Base-by-base conservation (phyloP, 495 filamentous ascomycete species). In the Penicillium pancosmium region DNA sequence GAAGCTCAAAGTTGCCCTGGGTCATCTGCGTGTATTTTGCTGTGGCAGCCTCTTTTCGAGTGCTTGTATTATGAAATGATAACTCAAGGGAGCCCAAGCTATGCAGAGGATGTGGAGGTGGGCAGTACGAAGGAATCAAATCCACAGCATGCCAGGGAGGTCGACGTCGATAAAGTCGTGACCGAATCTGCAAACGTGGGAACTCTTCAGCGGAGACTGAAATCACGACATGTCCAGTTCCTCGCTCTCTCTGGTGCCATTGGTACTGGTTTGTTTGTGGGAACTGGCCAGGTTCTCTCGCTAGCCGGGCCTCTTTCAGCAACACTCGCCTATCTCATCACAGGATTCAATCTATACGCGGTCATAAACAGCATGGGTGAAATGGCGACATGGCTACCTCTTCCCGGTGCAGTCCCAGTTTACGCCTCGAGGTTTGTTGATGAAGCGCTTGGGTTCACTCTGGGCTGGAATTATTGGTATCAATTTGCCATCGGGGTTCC, bases 371-470 rank as follows among this genome's bases (percentile, higher is more conserved):
- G 65, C 23, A 70, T 74, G 55, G 86, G 86, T 23, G 88, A 91
- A 69, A 88, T 90, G 87, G 81, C 85, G 7, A 85, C 87, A 18
- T 90, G 81, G 68, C 80, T 90, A 16, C 89, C 88, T n/a, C 77
- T 89, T 8, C 82, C 87, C 1, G 88, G 88, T 48, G 81, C 84
- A 18, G 86, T 89, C 54, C 85, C 86, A 21, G 77, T 86, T 48
- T 90, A 86, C 70, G 85, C 84, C 46, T 78, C 83, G 27, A 78
- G 87, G 41, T 92, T 88, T 56, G 80, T 86, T 52, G 86, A 89
- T 59, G 77, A 80, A 43, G 83, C 84, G 18, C 69, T 91, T 44
- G 87, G 87, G 18, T 90, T 91, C 61, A 83, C 86, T 10, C 79
- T 89, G 44, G 87, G 86, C 15, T 91, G 86, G 86, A 88, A 89